Base-by-base conservation (phyloP, 176 grass and related monocot genomes). In the Aegilops speltoides region DNA sequence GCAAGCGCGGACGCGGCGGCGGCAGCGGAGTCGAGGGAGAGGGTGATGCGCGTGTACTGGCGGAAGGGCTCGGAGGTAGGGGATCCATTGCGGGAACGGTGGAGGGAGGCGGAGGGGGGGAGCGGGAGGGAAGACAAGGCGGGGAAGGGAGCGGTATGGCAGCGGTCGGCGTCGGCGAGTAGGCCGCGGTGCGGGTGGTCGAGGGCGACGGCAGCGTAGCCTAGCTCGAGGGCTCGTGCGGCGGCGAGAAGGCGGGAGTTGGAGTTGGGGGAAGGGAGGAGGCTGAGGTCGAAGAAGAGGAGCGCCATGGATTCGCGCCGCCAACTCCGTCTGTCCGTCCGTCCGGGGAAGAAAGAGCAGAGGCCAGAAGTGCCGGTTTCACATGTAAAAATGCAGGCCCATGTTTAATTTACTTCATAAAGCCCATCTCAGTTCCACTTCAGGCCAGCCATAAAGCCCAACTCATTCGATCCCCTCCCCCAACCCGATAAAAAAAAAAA, bases 1-100 rank as follows among this genome's bases (percentile, higher is more conserved):
- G 90, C 64, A 54, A 86, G 70, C 3, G 83, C 87, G 36, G 87
- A 82, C 5, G 77, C 77, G 5, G 86, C 82, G 20, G 90, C 84
- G n/a, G 86, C 72, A 0, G 82, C 77, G 38, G 87, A 84, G 40
- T 90, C 83, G 38, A 93, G 83, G 48, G 83, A 90, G 64, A 98
- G 86, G 7, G 95, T 98, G 79, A 94, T 50, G 29, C 91, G 91
- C 10, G 91, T 87, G 93, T 87, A 94, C 88, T 94, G 91, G 66
- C 91, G 88, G 87, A 98, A 93, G 67, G 89, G 46, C 34, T 86
- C 62, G 10, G 73, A 37, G 20, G 45, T 20, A 5, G 89, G 85
- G 12, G 84, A 80, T 24, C 83, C 68, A 33, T 89, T 76, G 32
- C 87, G 82, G 22, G 70, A 65, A 5, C 87, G 89, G 73, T 97